Percentiles rank a stretch among this genome's conserved stretches.
These are phyloP conservation scores for Rhizopogon roseolus DNA, from an alignment of 768 basidiomycete genomes.

Conservation along the genomic window DNA sequence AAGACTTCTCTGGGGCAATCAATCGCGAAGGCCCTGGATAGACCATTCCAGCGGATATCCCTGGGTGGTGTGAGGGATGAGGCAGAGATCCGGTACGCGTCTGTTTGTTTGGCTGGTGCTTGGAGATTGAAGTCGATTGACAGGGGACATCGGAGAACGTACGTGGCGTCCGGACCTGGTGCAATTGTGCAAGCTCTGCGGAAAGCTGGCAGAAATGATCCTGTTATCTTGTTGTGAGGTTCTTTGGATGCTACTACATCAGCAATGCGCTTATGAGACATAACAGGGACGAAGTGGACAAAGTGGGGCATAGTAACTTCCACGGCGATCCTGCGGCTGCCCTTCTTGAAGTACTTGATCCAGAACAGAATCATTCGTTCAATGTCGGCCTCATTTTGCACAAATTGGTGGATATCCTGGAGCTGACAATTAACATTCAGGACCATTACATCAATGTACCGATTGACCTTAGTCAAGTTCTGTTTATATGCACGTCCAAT, in stretches of 20 bases:
- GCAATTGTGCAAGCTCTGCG: constrained; percentile 82
- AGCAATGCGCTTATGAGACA: background rate
- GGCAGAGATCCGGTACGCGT: constrained; percentile 62
- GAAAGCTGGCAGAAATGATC: constrained; percentile 76
- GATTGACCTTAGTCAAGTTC: constrained; percentile 80
- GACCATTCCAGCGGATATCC: constrained; percentile 90
- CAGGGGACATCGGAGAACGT: constrained; percentile 72
- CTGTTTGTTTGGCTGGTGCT: constrained; percentile 4
- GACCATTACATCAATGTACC: constrained; percentile 93
- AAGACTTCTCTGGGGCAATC: constrained; percentile 91
- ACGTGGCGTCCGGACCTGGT: constrained; percentile 86
- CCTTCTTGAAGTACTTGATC: constrained; percentile 87
- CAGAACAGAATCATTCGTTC: constrained; percentile 86
- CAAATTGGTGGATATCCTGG: background rate
- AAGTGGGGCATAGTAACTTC: constrained; percentile 80
- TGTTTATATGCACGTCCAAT: constrained; percentile 94
- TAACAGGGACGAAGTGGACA: constrained; percentile 80
- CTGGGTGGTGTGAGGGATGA: constrained; percentile 93
- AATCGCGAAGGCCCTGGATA: constrained; percentile 73
- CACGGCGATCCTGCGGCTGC: constrained; percentile 93
- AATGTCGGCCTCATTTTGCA: constrained; percentile 41
- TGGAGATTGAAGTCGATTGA: background rate
- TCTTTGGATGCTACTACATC: background rate
- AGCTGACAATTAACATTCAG: constrained; percentile 27
- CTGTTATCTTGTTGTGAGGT: constrained; percentile 66